These are phyloP conservation scores for Coniferiporia sulphurascens DNA, from an alignment of 1,284 basidiomycete genomes.

Conservation along the genomic window DNA sequence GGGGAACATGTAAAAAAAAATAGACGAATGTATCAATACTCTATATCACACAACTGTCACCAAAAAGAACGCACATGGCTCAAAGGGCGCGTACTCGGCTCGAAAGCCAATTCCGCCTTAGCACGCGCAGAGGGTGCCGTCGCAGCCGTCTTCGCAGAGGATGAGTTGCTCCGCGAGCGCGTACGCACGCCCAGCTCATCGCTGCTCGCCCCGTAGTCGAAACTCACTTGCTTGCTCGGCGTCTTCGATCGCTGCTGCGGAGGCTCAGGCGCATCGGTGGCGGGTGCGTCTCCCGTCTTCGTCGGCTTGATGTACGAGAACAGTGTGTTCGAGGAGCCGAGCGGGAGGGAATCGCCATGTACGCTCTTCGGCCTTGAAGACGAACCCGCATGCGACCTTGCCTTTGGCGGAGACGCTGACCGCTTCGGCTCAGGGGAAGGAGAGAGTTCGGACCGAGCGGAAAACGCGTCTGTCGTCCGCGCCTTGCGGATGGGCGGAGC, in stretches of 20 bases:
- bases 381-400: background rate
- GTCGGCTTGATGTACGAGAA: slow-evolving; percentile 47
- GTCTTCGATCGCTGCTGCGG: slow-evolving; percentile 20
- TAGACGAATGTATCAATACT: slow-evolving; percentile 33
- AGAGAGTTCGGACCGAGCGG: background rate
- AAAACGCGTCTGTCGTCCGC: slow-evolving; percentile 13
- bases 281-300: slow-evolving; percentile 42
- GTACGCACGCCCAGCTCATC: slow-evolving; percentile 57
- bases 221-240: slow-evolving; percentile 15
- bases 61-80: slow-evolving; percentile 80
- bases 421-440: slow-evolving; percentile 7
- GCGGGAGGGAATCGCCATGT: slow-evolving; percentile 24
- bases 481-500: slow-evolving; percentile 14
- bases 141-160: slow-evolving; percentile 25
- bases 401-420: slow-evolving; percentile 1
- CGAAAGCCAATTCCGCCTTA: slow-evolving; percentile 33
- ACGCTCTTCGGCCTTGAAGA: slow-evolving; percentile 18
- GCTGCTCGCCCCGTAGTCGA: slow-evolving; percentile 29
- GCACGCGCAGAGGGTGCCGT: slow-evolving; percentile 20
- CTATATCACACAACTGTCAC: slow-evolving; percentile 37
- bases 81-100: slow-evolving; percentile 51
- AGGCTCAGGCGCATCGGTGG: slow-evolving; percentile 22
- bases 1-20: slow-evolving; percentile 28
- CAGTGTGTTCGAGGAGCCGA: slow-evolving; percentile 46
- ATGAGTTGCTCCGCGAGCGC: slow-evolving; percentile 3